Base-by-base conservation (phyloP, 805 yeast species). In the Suhomyces vadensis region DNA sequence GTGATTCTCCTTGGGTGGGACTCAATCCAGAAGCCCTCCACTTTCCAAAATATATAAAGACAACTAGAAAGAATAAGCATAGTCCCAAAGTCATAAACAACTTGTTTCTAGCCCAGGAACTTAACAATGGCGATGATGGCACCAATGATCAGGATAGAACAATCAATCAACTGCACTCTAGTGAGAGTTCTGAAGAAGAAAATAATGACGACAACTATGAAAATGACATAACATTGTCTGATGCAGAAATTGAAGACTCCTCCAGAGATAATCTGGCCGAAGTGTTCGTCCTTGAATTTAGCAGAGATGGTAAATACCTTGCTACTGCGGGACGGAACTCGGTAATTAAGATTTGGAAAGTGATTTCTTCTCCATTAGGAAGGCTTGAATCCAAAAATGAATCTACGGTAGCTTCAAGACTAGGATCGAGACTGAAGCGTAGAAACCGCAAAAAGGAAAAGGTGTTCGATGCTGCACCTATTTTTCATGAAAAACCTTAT, bases 311-410 rank as follows among this genome's bases (percentile, higher is more conserved):
- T 8, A 82, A 80, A 61, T 88, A 75, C 59, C 63, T 91, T 54
- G 96, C 96, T 0, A 78, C 86, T 1, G 96, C 92, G 0, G 95
- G 96, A 14, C 80, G 86, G 53, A 90, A 87, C 57, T 75, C 84
- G 3, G 62, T 73, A 1, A 73, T 91, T 10, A 70, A 81, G 41
- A 68, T 90, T 3, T 90, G 95, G 94, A 82, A 87, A 60, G 95
- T 87, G 4, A 78, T 89, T 0, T 71, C 87, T 3, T 79, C 90
- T 0, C 84, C 89, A 0, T 65, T 81, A 46, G 91, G 87, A 52
- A 67, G 95, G 51, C 62, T 79, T 49, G 83, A 74, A 48, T 60
- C 57, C 60, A 55, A 58, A 35, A 60, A 52, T 40, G 35, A 42
- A 26, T 56, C 64, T 53, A 43, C 49, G 5, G 50, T 20, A n/a